Conservation (phyloP, 192 early-diverging fungal genomes). For the Coemansia sp. region DNA sequence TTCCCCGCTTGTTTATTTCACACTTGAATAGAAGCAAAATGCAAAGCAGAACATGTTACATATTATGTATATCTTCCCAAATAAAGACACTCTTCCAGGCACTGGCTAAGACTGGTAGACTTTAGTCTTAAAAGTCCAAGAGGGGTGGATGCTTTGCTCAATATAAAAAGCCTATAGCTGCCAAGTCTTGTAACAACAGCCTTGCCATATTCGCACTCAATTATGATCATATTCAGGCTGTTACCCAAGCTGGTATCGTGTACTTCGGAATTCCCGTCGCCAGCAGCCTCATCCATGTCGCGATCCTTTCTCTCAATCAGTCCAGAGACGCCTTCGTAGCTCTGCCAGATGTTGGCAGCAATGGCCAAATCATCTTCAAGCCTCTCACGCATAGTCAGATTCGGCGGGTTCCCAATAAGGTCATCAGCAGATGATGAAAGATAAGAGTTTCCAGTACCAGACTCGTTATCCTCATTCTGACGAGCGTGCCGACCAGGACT, state of each 20-base stretch:
- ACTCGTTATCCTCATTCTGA: conserved; percentile 5
- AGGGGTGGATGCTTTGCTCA: conserved; percentile 27
- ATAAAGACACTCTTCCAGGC: conserved; percentile 28
- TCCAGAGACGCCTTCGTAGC: conserved; percentile 36
- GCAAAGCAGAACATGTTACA: too few relatives aligned
- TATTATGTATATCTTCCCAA: not conserved
- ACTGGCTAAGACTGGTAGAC: conserved; percentile 28
- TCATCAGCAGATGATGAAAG: conserved; percentile 27
- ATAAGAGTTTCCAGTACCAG: conserved; percentile 14
- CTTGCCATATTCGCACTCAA: conserved; percentile 45
- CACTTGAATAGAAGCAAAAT: too few relatives aligned
- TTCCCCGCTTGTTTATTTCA: too few relatives aligned
- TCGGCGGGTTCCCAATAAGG: conserved; percentile 13
- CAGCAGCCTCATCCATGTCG: conserved; percentile 30
- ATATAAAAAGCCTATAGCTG: conserved; percentile 35
- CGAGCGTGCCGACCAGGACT: not conserved
- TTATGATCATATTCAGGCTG: conserved; percentile 35
- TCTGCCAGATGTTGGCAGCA: conserved; percentile 48
- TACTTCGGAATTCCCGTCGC: conserved; percentile 28
- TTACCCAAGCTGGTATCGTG: conserved; percentile 28
- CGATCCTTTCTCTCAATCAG: conserved; percentile 40
- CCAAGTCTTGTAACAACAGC: conserved; percentile 34
- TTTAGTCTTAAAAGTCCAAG: conserved; percentile 46
- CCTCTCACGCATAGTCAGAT: conserved; percentile 23
- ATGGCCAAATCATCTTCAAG: conserved; percentile 52